phyloP scores from a whole-genome alignment of 352 stramenopile species.

The Pythium dissotocum region DNA sequence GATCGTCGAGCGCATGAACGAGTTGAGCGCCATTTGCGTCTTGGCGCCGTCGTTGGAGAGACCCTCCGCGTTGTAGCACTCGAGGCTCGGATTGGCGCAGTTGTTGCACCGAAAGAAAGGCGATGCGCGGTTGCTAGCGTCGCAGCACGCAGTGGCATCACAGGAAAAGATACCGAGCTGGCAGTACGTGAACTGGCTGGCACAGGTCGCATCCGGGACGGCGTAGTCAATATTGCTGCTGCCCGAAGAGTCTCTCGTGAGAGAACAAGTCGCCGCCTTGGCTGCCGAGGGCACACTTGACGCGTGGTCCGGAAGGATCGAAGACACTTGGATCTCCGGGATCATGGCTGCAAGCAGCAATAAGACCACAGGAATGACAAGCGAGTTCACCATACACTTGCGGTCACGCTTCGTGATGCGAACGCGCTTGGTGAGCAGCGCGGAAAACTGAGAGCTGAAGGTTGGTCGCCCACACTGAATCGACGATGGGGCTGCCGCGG shows the following conservation, averaged over 20 bases:
- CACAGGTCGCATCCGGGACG: too few species aligned
- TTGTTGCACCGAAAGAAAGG: slow-evolving; percentile 52
- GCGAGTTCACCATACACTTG: neutral
- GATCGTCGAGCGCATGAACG: slow-evolving; percentile 40
- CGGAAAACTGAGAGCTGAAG: neutral
- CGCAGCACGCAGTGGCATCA: too few species aligned
- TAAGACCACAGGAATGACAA: neutral
- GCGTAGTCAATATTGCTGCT: too few species aligned
- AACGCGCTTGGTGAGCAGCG: neutral
- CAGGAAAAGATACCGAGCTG: too few species aligned
- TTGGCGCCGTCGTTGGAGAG: slow-evolving; percentile 36
- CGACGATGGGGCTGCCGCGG: too few species aligned
- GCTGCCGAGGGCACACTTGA: neutral
- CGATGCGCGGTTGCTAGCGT: slow-evolving; percentile 17
- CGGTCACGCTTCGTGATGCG: neutral
- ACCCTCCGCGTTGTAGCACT: slow-evolving; percentile 39
- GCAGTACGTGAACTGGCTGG: too few species aligned
- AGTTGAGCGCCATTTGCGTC: slow-evolving; percentile 46
- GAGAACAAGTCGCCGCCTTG: too few species aligned
- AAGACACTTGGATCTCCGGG: neutral
- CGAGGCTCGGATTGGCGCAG: slow-evolving; percentile 24
- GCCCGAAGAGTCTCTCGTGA: too few species aligned
- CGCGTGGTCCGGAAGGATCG: neutral
- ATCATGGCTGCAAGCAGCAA: neutral
- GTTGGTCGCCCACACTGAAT: neutral